Evolutionary conservation across 768 basidiomycete species (phyloP).

Genomic region (Panus rudis): DNA sequence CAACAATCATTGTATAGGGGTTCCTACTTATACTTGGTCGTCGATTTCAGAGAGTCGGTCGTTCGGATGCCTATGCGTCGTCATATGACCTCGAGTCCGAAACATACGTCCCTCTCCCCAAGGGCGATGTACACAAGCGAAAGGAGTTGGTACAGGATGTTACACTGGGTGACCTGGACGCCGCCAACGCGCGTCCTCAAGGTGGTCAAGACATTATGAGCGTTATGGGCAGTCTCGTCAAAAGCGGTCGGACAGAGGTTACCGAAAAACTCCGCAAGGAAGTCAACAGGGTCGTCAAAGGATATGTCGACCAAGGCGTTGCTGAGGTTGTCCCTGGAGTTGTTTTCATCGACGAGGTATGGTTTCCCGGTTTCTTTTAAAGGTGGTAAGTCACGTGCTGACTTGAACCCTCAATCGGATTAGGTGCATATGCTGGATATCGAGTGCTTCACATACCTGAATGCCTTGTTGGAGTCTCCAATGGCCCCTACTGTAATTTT

Average conservation of each 20-base stretch:
- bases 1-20: background rate
- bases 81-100: slow-evolving; percentile 98
- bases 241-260: slow-evolving; percentile 89
- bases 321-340: slow-evolving; percentile 98
- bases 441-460: slow-evolving; percentile 98
- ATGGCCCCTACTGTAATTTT: slow-evolving; percentile 98
- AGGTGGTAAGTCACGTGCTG: background rate
- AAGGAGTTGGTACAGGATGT: slow-evolving; percentile 96
- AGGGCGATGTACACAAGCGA: slow-evolving; percentile 93
- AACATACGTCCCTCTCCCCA: slow-evolving; percentile 95
- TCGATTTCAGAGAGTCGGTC: slow-evolving; percentile 74
- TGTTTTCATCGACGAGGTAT: slow-evolving; percentile 96
- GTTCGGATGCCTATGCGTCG: slow-evolving; percentile 95
- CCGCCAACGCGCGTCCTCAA: slow-evolving; percentile 92
- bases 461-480: slow-evolving; percentile 88
- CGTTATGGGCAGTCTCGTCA: slow-evolving; percentile 89
- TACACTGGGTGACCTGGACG: slow-evolving; percentile 90
- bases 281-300: slow-evolving; percentile 95
- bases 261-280: slow-evolving; percentile 94
- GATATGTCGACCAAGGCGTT: slow-evolving; percentile 96
- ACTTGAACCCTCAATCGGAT: background rate
- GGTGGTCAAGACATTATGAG: slow-evolving; percentile 99
- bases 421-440: slow-evolving; percentile 99
- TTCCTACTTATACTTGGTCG: background rate
- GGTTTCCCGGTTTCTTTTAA: slow-evolving; percentile 14